Evolutionary conservation across 441 rosid species (phyloP).

Genomic region (Viola pubescens): DNA sequence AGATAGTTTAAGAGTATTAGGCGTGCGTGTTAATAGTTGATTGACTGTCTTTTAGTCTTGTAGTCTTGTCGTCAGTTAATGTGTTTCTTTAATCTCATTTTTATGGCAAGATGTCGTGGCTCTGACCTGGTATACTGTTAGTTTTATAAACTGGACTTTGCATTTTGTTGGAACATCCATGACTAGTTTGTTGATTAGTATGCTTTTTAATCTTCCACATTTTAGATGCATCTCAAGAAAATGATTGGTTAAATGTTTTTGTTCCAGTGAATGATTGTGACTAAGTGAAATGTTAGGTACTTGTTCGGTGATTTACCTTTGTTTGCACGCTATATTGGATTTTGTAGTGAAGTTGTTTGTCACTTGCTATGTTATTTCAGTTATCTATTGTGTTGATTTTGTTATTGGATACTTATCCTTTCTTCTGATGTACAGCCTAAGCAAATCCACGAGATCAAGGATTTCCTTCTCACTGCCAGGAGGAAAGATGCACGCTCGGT

Average conservation of each 20-base stretch:
- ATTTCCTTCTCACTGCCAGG: slow-evolving; percentile 80
- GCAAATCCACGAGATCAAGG: slow-evolving; percentile 85
- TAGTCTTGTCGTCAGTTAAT: too few species aligned
- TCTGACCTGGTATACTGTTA: too few species aligned
- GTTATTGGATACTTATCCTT: background rate
- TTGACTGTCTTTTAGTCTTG: too few species aligned
- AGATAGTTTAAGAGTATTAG: too few species aligned
- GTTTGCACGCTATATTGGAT: background rate
- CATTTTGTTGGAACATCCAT: too few species aligned
- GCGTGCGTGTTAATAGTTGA: too few species aligned
- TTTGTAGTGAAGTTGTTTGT: background rate
- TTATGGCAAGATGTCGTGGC: too few species aligned
- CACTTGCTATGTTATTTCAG: background rate
- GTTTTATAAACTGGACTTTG: too few species aligned
- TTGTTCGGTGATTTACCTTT: background rate
- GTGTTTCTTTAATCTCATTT: too few species aligned
- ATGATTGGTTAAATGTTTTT: background rate
- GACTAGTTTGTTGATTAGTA: too few species aligned
- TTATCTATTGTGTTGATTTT: background rate
- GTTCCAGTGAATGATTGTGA: background rate
- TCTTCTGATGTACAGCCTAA: slow-evolving; percentile 44
- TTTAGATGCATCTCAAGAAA: background rate
- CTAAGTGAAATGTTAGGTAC: background rate
- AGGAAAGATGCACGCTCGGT: slow-evolving; percentile 79
- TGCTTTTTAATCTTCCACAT: background rate